Percentiles rank a stretch among this genome's conserved stretches.
Evolutionary conservation across 2,329 filamentous ascomycete genomes (phyloP).

Genomic region (Xylariales sp.): DNA sequence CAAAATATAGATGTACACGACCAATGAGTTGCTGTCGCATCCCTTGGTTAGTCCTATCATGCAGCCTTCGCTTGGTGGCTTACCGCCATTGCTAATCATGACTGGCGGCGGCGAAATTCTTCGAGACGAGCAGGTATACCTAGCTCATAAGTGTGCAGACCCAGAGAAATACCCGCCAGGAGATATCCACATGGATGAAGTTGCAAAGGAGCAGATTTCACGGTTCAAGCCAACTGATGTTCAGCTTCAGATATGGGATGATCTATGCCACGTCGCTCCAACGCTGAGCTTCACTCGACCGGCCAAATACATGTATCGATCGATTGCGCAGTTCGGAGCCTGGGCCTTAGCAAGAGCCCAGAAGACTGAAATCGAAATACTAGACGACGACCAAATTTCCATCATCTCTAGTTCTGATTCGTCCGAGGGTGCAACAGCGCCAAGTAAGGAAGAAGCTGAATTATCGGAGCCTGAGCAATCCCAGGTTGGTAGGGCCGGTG

Average conservation of each 20-base stretch:
- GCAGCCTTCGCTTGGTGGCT: slow-evolving; percentile 87
- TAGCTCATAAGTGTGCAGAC: slow-evolving; percentile 94
- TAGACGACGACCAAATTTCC: slow-evolving; percentile 81
- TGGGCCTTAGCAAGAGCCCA: slow-evolving; percentile 91
- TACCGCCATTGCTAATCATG: slow-evolving; percentile 88
- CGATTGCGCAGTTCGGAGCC: slow-evolving; percentile 90
- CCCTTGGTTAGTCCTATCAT: slow-evolving; percentile 90
- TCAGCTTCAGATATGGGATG: slow-evolving; percentile 95
- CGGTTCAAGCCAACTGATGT: slow-evolving; percentile 88
- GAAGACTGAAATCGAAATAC: slow-evolving; percentile 80
- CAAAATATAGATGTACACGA: slow-evolving; percentile 70
- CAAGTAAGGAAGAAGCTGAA: slow-evolving; percentile 40
- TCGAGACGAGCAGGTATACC: slow-evolving; percentile 92
- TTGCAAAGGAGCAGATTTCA: slow-evolving; percentile 68
- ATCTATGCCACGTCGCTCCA: slow-evolving; percentile 90
- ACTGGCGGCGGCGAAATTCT: slow-evolving; percentile 89
- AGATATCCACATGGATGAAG: slow-evolving; percentile 70
- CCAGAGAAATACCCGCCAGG: slow-evolving; percentile 80
- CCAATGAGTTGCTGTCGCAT: slow-evolving; percentile 86
- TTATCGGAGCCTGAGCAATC: slow-evolving; percentile 39
- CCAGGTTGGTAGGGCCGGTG: slow-evolving; percentile 85
- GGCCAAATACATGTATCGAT: slow-evolving; percentile 95
- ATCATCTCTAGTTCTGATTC: slow-evolving; percentile 73
- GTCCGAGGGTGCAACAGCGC: slow-evolving; percentile 48
- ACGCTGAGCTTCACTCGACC: slow-evolving; percentile 97